phyloP scores from a whole-genome alignment of 2,329 filamentous ascomycete species.

The Sphaerostilbella broomeana region DNA sequence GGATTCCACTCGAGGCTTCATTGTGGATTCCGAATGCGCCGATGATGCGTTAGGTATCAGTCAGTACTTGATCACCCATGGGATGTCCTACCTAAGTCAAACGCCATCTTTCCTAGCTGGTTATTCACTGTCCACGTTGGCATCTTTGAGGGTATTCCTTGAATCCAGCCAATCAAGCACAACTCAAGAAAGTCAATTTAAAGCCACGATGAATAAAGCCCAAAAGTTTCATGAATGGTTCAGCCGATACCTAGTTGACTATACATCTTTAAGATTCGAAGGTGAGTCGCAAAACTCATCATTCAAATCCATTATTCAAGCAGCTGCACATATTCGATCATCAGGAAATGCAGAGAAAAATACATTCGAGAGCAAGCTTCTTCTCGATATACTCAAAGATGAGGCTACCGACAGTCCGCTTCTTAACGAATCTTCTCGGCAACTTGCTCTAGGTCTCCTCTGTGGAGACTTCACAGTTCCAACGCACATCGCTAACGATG shows the following conservation, averaged over 20 bases:
- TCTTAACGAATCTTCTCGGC: constrained; percentile 62
- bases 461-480: constrained; percentile 65
- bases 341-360: constrained; percentile 63
- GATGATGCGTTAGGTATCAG: constrained; percentile 84
- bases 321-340: constrained; percentile 60
- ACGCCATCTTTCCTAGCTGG: constrained; percentile 74
- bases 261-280: constrained; percentile 48
- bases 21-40: constrained; percentile 79
- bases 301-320: constrained; percentile 61
- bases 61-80: constrained; percentile 71
- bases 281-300: constrained; percentile 43
- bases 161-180: constrained; percentile 69
- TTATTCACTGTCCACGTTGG: constrained; percentile 69
- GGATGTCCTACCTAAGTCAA: constrained; percentile 55
- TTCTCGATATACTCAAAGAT: constrained; percentile 75
- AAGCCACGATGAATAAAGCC: constrained; percentile 68
- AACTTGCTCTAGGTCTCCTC: constrained; percentile 64
- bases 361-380: constrained; percentile 69
- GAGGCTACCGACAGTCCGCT: constrained; percentile 55
- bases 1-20: constrained; percentile 68
- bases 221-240: constrained; percentile 76
- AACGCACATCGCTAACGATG: constrained; percentile 44
- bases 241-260: constrained; percentile 57
- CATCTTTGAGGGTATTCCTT: constrained; percentile 71
- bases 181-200: constrained; percentile 78